phyloP scores from a whole-genome alignment of 2,329 filamentous ascomycete genomes.

The Trichoderma citrinoviride region DNA sequence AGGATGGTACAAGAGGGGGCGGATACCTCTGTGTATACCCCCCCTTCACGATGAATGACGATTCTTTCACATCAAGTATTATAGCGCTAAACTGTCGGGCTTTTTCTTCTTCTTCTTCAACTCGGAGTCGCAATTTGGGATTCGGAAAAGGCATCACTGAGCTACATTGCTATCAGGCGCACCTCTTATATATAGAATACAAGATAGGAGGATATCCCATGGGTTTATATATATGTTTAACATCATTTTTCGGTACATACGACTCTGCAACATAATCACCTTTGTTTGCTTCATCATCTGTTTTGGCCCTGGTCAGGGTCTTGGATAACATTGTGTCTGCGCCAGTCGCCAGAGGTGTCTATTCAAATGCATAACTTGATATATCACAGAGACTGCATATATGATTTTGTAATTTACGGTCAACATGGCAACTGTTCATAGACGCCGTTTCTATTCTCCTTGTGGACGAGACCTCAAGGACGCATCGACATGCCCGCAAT shows the following conservation, averaged over 20 bases:
- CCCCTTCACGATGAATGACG: background rate
- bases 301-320: background rate
- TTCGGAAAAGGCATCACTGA: background rate
- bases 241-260: background rate
- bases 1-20: background rate
- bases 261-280: background rate
- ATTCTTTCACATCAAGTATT: background rate
- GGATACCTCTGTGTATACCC: too few relatives aligned
- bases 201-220: background rate
- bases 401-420: background rate
- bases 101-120: background rate
- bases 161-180: background rate
- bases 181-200: background rate
- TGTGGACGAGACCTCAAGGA: slow-evolving; percentile 23
- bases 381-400: too few relatives aligned
- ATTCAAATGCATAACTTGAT: too few relatives aligned
- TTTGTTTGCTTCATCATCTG: background rate
- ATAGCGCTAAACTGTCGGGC: background rate
- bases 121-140: background rate
- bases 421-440: slow-evolving; percentile 2
- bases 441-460: slow-evolving; percentile 23
- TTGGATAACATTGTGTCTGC: too few relatives aligned
- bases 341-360: too few relatives aligned
- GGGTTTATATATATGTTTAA: background rate
- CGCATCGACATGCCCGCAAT: slow-evolving; percentile 26